Percentiles rank a stretch among this genome's conserved stretches.
Evolutionary conservation across 2,329 filamentous ascomycete genomes (phyloP).

Genomic region (Cercospora janseana): DNA sequence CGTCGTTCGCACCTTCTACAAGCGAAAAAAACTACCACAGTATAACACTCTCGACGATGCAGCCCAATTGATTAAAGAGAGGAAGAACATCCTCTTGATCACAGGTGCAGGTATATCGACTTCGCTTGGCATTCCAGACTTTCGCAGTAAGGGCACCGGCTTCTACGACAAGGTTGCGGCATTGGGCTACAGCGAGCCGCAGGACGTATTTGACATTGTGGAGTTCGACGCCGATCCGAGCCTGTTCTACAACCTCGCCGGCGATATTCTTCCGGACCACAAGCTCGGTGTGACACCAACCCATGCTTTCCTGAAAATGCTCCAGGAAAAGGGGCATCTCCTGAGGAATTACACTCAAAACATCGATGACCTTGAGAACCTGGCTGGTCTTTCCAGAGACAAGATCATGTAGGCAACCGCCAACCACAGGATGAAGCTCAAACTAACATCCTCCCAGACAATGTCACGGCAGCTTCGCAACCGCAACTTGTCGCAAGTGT

Average conservation of each 20-base stretch:
- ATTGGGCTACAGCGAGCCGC: constrained; percentile 73
- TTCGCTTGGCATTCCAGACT: constrained; percentile 93
- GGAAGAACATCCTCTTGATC: constrained; percentile 84
- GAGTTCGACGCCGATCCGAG: constrained; percentile 82
- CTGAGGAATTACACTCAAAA: constrained; percentile 98
- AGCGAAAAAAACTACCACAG: constrained; percentile 72
- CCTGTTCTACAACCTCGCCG: constrained; percentile 88
- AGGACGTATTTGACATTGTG: constrained; percentile 91
- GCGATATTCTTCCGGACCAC: constrained; percentile 80
- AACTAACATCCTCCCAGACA: constrained; percentile 54
- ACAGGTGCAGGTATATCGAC: constrained; percentile 97
- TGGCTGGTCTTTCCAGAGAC: constrained; percentile 12
- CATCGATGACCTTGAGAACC: constrained; percentile 69
- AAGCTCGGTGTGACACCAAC: constrained; percentile 78
- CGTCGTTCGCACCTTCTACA: constrained; percentile 75
- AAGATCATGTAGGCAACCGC: constrained; percentile 33
- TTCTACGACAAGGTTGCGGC: constrained; percentile 83
- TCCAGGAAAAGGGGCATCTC: constrained; percentile 84
- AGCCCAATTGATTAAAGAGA: constrained; percentile 68
- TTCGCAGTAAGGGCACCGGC: constrained; percentile 87
- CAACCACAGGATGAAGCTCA: background rate
- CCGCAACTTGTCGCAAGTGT: constrained; percentile 84
- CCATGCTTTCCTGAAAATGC: constrained; percentile 85
- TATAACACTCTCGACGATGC: constrained; percentile 90
- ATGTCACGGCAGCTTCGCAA: constrained; percentile 94